These are phyloP conservation scores for Vanderwaltozyma tropicalis DNA, from an alignment of 805 yeast genomes.

Conservation along the genomic window DNA sequence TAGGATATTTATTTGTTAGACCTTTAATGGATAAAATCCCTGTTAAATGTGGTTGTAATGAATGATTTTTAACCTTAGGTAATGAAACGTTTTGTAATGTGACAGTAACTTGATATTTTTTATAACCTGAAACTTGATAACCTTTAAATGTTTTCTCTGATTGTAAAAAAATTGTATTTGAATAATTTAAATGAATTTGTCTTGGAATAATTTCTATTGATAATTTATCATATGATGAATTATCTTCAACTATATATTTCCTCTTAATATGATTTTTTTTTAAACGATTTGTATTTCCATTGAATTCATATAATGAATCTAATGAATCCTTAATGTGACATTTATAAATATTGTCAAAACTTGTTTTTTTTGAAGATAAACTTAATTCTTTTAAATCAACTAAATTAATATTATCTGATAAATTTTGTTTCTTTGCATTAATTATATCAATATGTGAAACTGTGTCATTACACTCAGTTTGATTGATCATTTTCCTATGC, in stretches of 20 bases:
- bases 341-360: slow-evolving; percentile 7
- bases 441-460: neutral
- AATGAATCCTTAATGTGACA: slow-evolving; percentile 20
- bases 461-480: no score
- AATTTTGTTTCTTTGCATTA: neutral
- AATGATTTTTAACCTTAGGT: slow-evolving; percentile 7
- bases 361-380: neutral
- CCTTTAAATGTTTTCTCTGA: slow-evolving; percentile 23
- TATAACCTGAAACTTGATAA: slow-evolving; percentile 28
- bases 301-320: slow-evolving; percentile 8
- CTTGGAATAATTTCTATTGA: neutral
- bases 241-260: slow-evolving; percentile 10
- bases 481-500: no score
- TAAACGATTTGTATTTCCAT: neutral
- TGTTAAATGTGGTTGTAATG: slow-evolving; percentile 33
- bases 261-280: neutral
- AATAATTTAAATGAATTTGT: neutral
- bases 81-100: slow-evolving; percentile 49
- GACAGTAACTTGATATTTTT: slow-evolving; percentile 42
- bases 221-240: slow-evolving; percentile 3
- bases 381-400: no score
- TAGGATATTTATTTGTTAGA: slow-evolving; percentile 54
- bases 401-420: neutral
- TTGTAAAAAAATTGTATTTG: neutral
- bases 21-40: slow-evolving; percentile 65